phyloP scores from a whole-genome alignment of 2,329 filamentous ascomycete genomes.

The Clonostachys rosea region DNA sequence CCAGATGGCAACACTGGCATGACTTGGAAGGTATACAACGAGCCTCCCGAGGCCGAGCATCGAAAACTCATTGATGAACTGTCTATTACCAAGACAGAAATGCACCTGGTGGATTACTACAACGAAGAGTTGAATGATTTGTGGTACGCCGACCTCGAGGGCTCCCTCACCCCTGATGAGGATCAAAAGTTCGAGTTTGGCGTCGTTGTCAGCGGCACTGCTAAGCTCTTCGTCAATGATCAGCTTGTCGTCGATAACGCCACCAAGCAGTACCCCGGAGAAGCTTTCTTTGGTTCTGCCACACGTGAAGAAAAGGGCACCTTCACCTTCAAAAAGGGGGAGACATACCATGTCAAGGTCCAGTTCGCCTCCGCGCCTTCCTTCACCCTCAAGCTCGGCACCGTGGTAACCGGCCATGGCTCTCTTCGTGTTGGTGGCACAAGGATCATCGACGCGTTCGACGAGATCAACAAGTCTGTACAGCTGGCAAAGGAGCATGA shows the following conservation, averaged over 20 bases:
- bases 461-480: slow-evolving; percentile 62
- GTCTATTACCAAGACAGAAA: slow-evolving; percentile 41
- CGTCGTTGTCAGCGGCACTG: slow-evolving; percentile 61
- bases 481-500: slow-evolving; percentile 65
- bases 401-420: slow-evolving; percentile 50
- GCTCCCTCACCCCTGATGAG: slow-evolving; percentile 53
- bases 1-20: slow-evolving; percentile 51
- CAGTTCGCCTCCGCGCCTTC: slow-evolving; percentile 57
- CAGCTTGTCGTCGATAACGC: slow-evolving; percentile 61
- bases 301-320: slow-evolving; percentile 59
- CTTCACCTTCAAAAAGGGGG: slow-evolving; percentile 52
- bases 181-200: slow-evolving; percentile 59
- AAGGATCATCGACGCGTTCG: slow-evolving; percentile 50
- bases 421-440: slow-evolving; percentile 59
- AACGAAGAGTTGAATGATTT: slow-evolving; percentile 47
- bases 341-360: slow-evolving; percentile 53
- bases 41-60: slow-evolving; percentile 40
- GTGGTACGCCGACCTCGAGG: slow-evolving; percentile 60
- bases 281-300: slow-evolving; percentile 61
- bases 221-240: slow-evolving; percentile 60
- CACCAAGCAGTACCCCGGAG: slow-evolving; percentile 56
- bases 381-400: slow-evolving; percentile 46
- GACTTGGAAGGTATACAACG: slow-evolving; percentile 58
- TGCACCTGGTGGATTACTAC: slow-evolving; percentile 43
- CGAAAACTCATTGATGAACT: slow-evolving; percentile 47